Evolutionary conservation across 352 stramenopile genomes (phyloP), one percentile per base, ranked within the genome.

Genomic region (Phytopythium kandeliae): DNA sequence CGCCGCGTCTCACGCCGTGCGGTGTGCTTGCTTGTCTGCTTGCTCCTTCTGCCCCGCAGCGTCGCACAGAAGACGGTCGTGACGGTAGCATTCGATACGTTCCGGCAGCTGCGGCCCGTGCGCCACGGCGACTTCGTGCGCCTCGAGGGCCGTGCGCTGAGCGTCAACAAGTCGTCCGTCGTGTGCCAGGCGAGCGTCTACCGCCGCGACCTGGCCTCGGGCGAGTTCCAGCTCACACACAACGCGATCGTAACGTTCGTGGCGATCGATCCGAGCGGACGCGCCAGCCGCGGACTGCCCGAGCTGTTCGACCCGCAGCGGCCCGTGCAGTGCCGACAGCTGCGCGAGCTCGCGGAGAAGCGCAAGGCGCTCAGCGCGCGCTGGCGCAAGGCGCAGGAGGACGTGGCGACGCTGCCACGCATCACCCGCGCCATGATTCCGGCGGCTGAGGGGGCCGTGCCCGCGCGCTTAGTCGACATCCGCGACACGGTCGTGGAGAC

Each of bases 31-130:
- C n/a, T n/a, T n/a, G n/a, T n/a, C n/a, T 41, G n/a, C 15, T 17
- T 41, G 35, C 7, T 41, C 0, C 12, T 40, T 6, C 12, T 40
- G 21, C 2, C n/a, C n/a, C 12, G 7, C 51, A 76, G 67, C 2
- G 61, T 77, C 35, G 58, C 64, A 17, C 60, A 51, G 16, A 60
- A 51, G 46, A 55, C 55, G 9, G 61, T 68, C 34, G 67, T 77
- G 52, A 73, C 67, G 3, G 67, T 73, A 35, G 63, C 67, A 31
- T 77, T 77, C 61, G 67, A 77, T 54, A 69, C 67, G 63, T 71
- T 77, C 57, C 59, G 62, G 19, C 47, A 69, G 26, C 60, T 69
- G 21, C 63, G 54, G 19, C 69, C 69, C 15, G 57, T 77, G 11
- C 60, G 58, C 33, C 57, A 79, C 40, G 60, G 67, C 19, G 67